Conservation (phyloP, 495 filamentous ascomycete genomes). For the Talaromyces stipitatus region DNA sequence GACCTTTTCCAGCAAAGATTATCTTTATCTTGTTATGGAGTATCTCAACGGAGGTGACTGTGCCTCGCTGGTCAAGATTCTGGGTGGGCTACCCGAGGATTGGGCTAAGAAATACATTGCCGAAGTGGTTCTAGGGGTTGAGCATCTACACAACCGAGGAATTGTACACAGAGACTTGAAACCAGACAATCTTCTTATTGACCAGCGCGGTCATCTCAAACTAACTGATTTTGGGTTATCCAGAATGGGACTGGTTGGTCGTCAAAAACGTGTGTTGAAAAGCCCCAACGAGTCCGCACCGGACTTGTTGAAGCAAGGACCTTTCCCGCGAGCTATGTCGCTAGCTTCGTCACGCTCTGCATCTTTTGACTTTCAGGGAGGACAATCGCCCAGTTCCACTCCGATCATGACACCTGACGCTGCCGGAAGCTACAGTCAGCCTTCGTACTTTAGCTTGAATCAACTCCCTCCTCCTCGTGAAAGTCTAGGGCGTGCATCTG, state of each 20-base stretch:
- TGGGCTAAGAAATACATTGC: conserved; percentile 97
- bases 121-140: conserved; percentile 89
- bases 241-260: conserved; percentile 92
- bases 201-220: conserved; percentile 94
- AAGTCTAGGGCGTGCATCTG: conserved; percentile 70
- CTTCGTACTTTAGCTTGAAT: conserved; percentile 86
- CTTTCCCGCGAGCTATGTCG: conserved; percentile 78
- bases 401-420: conserved; percentile 83
- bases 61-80: conserved; percentile 88
- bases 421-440: conserved; percentile 58
- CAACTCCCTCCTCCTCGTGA: conserved; percentile 63
- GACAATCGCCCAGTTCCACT: conserved; percentile 71
- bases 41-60: conserved; percentile 97
- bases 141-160: conserved; percentile 87
- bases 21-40: conserved; percentile 97
- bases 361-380: conserved; percentile 82
- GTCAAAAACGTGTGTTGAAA: conserved; percentile 87
- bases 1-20: conserved; percentile 99
- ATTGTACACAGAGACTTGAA: conserved; percentile 97
- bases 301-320: conserved; percentile 85
- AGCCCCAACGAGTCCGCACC: conserved; percentile 74
- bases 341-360: conserved; percentile 91
- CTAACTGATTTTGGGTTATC: conserved; percentile 96
- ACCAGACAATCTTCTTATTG: conserved; percentile 94
- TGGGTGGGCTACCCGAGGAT: conserved; percentile 86